These are phyloP conservation scores for Leishmania arabica DNA, from an alignment of 208 protist species.

Conservation along the genomic window DNA sequence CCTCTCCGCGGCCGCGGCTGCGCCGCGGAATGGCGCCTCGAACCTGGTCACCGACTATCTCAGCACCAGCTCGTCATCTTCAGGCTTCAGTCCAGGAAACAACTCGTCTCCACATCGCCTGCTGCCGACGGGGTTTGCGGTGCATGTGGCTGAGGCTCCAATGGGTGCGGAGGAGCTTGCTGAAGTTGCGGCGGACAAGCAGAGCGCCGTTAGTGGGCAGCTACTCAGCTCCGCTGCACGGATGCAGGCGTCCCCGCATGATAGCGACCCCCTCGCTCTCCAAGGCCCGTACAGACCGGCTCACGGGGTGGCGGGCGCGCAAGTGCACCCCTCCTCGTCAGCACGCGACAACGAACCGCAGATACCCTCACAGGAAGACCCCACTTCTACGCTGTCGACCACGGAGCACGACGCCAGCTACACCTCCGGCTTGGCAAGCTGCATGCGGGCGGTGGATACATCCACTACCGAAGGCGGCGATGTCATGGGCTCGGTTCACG, in stretches of 20 bases:
- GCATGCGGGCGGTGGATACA: not conserved
- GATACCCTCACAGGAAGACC: not conserved
- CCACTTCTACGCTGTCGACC: not conserved
- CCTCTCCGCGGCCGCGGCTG: not conserved
- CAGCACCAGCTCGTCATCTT: not conserved
- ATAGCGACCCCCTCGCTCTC: not conserved
- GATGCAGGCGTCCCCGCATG: not conserved
- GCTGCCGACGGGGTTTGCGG: not conserved
- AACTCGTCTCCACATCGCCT: conserved; percentile 1
- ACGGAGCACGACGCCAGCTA: not conserved
- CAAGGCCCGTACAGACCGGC: not conserved
- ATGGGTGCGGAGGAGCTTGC: not conserved
- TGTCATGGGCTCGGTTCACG: not conserved
- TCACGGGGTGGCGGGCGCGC: not conserved
- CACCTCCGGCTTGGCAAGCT: not conserved
- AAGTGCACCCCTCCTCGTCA: not conserved
- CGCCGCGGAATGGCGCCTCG: conserved; percentile 2
- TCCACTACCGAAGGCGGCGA: not conserved
- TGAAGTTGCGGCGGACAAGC: not conserved
- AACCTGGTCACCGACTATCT: conserved; percentile 8
- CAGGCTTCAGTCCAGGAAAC: not conserved
- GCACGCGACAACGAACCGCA: not conserved
- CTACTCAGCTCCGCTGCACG: not conserved
- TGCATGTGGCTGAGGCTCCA: not conserved
- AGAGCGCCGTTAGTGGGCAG: not conserved